Evolutionary conservation across 2,329 filamentous ascomycete species (phyloP).

Genomic region (Talaromyces pinophilus): DNA sequence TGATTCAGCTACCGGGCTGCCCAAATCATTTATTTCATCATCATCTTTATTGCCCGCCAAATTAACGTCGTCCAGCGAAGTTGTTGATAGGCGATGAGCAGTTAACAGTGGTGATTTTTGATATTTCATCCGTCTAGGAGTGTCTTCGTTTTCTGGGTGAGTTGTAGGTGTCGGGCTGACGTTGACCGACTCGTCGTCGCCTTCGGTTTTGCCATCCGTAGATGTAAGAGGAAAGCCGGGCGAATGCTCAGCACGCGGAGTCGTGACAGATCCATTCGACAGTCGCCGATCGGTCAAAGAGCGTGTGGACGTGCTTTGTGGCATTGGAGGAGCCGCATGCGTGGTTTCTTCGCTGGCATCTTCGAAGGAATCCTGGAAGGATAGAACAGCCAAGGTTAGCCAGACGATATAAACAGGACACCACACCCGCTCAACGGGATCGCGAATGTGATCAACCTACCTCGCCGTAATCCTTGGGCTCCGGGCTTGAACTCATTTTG

Average conservation of each 20-base stretch:
- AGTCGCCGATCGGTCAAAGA: conserved; percentile 58
- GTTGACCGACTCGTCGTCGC: conserved; percentile 29
- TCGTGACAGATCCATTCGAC: conserved; percentile 41
- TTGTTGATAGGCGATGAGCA: conserved; percentile 56
- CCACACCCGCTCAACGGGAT: conserved; percentile 5
- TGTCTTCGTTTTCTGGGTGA: conserved; percentile 36
- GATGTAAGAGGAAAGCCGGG: conserved; percentile 32
- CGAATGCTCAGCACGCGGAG: conserved; percentile 40
- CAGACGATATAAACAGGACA: not conserved
- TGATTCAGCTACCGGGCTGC: conserved; percentile 30
- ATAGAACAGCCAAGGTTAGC: conserved; percentile 15
- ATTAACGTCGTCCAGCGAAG: conserved; percentile 66
- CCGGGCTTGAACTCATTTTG: conserved; percentile 42
- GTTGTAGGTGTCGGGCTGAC: conserved; percentile 28
- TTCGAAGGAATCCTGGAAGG: conserved; percentile 73
- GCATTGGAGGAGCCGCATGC: conserved; percentile 33
- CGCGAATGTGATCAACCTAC: conserved; percentile 31
- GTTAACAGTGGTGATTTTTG: conserved; percentile 57
- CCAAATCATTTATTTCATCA: conserved; percentile 32
- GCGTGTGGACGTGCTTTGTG: conserved; percentile 55
- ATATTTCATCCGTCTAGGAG: conserved; percentile 37
- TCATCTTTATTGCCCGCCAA: conserved; percentile 62
- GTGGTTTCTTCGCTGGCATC: conserved; percentile 63
- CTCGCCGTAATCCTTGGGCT: conserved; percentile 47
- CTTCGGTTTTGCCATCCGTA: conserved; percentile 29